Base-by-base conservation (phyloP, 306 rosid species). In the Rosa rugosa region DNA sequence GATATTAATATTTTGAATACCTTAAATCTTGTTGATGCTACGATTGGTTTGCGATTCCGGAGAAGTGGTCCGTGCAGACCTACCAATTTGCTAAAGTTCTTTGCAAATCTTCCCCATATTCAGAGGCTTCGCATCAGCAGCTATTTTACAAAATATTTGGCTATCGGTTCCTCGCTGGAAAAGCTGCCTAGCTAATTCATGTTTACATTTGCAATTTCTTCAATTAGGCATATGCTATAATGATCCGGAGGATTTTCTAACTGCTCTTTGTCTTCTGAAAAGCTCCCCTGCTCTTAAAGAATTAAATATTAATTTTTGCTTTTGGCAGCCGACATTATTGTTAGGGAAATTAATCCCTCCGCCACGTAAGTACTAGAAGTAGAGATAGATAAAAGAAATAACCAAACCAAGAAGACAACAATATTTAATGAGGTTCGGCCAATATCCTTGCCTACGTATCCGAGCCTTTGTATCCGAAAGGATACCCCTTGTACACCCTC, bases 241-340 rank as follows among this genome's bases (percentile, higher is more conserved):
- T 38, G 90, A 89, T 63, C 13, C 27, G 36, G 86, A 83, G 45
- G 87, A 89, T 81, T 75, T 87, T 77, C 81, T 85, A 68, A 75
- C 86, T 83, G 81, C 87, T 49, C 79, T 87, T 25, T 87, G 86
- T 84, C 70, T 89, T 41, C 57, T 89, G 71, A 83, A 85, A 81
- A 89, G 89, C 80, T 87, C 87, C 41, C 92, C 92, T 63, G 62
- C 25, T 20, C 62, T 56, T 0, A 9, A 18, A 18, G 11, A 20
- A 56, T 3, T 56, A 56, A 0, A 20, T 6, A 6, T n/a, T n/a
- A n/a, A n/a, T n/a, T 3, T 20, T 9, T 27, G 22, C 11, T 56
- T 8, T 6, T 20, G 10, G 11, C 2, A 0, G 8, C 8, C 7
- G 20, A 16, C 8, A 18, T 51, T 51, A n/a, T n/a, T n/a, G n/a